phyloP scores from a whole-genome alignment of 2,329 filamentous ascomycete species.

The Emmonsiellopsis sp. region DNA sequence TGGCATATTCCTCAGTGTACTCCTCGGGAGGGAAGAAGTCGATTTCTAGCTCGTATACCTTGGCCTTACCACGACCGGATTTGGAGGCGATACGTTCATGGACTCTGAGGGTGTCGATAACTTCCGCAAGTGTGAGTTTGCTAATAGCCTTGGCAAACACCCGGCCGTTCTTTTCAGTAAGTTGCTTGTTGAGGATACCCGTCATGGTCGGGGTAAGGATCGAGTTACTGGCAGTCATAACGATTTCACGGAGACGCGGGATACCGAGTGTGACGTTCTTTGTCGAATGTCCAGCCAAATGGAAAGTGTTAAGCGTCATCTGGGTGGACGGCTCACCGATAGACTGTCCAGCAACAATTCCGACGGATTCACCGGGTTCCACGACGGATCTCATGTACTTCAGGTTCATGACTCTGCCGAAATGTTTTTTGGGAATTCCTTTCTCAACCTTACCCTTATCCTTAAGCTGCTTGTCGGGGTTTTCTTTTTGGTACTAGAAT shows the following conservation, averaged over 20 bases:
- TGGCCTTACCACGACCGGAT: constrained; percentile 59
- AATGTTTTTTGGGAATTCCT: constrained; percentile 57
- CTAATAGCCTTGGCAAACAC: constrained; percentile 89
- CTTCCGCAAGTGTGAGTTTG: constrained; percentile 70
- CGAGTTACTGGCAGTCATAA: constrained; percentile 88
- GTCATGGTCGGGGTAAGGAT: constrained; percentile 78
- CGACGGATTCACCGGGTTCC: constrained; percentile 91
- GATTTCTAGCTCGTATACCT: constrained; percentile 74
- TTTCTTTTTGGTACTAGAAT: constrained; percentile 64
- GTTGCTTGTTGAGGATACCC: constrained; percentile 63
- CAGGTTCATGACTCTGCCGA: constrained; percentile 75
- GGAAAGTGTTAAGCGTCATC: constrained; percentile 99
- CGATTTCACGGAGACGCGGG: constrained; percentile 88
- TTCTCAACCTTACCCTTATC: constrained; percentile 47
- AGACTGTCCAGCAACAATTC: constrained; percentile 92
- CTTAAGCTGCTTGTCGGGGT: constrained; percentile 53
- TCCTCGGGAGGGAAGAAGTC: constrained; percentile 77
- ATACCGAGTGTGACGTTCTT: constrained; percentile 99
- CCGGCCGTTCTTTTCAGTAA: constrained; percentile 60
- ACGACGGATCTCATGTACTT: constrained; percentile 90
- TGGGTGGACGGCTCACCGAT: constrained; percentile 96
- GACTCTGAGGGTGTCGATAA: constrained; percentile 73
- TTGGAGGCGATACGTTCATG: constrained; percentile 71
- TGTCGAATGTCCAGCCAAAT: constrained; percentile 94
- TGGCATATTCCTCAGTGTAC: constrained; percentile 78